Conservation (phyloP, 495 filamentous ascomycete genomes). For the Tuber borchii region DNA sequence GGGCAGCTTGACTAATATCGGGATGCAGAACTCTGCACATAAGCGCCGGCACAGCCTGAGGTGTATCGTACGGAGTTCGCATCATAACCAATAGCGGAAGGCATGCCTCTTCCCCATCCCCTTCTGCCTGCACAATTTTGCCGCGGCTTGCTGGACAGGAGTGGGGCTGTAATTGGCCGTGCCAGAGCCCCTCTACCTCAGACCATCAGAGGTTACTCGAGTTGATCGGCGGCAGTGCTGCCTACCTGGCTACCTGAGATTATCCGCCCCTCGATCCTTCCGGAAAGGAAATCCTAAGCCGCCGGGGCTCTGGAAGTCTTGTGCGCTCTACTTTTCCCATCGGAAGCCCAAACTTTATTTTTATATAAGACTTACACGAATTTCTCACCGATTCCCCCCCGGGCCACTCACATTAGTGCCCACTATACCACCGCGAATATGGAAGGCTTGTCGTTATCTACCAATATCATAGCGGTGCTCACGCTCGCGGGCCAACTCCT, state of each 20-base stretch:
- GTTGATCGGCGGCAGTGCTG: not conserved
- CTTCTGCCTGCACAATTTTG: not conserved
- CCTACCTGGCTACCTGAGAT: not conserved
- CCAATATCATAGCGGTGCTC: constrained; percentile 4
- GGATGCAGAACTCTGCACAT: too few relatives aligned
- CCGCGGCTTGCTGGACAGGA: not conserved
- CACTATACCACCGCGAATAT: not conserved
- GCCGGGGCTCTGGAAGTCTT: not conserved
- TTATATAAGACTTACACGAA: not conserved
- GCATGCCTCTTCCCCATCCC: not conserved
- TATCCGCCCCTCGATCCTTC: not conserved
- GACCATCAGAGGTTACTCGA: not conserved
- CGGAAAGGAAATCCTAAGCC: not conserved
- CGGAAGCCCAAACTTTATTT: not conserved
- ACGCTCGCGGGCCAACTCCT: constrained; percentile 7
- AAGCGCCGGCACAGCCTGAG: not conserved
- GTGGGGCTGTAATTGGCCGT: not conserved
- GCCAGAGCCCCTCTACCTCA: not conserved
- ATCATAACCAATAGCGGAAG: not conserved
- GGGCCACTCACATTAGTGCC: not conserved
- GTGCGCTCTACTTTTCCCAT: not conserved
- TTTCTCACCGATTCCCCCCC: not conserved
- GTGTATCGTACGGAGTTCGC: not conserved
- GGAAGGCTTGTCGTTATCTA: constrained; percentile 14
- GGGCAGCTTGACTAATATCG: too few relatives aligned